Evolutionary conservation across 2,329 filamentous ascomycete genomes (phyloP).

Genomic region (Alternaria dauci): DNA sequence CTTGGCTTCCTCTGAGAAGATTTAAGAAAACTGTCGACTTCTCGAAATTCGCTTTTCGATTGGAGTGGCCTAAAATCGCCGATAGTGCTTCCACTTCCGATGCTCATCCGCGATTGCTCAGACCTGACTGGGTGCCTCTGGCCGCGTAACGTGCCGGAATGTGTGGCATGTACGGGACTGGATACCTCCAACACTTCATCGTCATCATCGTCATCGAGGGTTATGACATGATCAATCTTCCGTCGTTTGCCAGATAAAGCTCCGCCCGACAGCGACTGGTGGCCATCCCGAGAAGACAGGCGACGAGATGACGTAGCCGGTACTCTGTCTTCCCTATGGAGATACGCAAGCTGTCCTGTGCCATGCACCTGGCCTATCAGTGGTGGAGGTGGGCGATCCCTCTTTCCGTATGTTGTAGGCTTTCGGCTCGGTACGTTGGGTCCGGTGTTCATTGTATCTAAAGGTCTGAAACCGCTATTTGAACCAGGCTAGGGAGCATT

Average conservation of each 20-base stretch:
- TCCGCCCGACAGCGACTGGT: neutral
- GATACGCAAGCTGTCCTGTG: slow-evolving; percentile 15
- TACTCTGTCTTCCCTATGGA: neutral
- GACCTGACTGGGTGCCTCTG: slow-evolving; percentile 1
- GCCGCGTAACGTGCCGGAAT: neutral
- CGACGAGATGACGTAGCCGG: slow-evolving; percentile 4
- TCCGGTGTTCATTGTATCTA: slow-evolving; percentile 21
- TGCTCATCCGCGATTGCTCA: slow-evolving; percentile 26
- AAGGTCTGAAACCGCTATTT: slow-evolving; percentile 18
- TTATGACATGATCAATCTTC: slow-evolving; percentile 28
- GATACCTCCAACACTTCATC: slow-evolving; percentile 6
- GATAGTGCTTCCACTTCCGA: slow-evolving; percentile 20
- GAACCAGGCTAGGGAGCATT: slow-evolving; percentile 26
- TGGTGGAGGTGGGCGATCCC: slow-evolving; percentile 2
- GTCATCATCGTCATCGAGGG: slow-evolving; percentile 25
- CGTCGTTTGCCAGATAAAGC: slow-evolving; percentile 26
- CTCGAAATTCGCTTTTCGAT: slow-evolving; percentile 29
- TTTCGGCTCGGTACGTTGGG: slow-evolving; percentile 5
- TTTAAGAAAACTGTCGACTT: slow-evolving; percentile 16
- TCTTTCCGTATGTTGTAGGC: slow-evolving; percentile 25
- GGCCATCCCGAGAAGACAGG: neutral
- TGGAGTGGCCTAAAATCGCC: neutral
- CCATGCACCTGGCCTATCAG: slow-evolving; percentile 19
- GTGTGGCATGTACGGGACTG: neutral
- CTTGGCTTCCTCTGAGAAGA: slow-evolving; percentile 24